A percentile compares a stretch with the other conserved stretches of the same genome.
Evolutionary conservation across 129 eudicot species (phyloP).

Genomic region (Pseudognaphalium luteoalbum): DNA sequence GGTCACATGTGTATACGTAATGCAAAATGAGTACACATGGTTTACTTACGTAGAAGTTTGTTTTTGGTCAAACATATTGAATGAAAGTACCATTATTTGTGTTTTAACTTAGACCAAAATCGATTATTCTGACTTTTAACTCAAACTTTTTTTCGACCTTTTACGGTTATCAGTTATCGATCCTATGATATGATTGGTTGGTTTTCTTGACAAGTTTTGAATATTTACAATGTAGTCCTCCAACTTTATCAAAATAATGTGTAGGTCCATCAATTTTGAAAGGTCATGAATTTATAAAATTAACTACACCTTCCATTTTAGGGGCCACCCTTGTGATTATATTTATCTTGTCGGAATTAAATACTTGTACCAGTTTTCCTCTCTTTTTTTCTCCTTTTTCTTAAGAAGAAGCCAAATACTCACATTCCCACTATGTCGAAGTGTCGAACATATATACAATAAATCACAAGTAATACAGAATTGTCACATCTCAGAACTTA

Average conservation of each 20-base stretch:
- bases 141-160: slow-evolving; percentile 5
- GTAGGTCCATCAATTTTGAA: slow-evolving; percentile 20
- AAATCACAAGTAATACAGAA: too few relatives aligned
- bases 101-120: slow-evolving; percentile 22
- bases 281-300: neutral
- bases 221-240: neutral
- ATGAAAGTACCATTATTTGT: slow-evolving; percentile 22
- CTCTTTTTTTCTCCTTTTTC: too few relatives aligned
- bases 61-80: slow-evolving; percentile 35
- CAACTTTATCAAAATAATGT: neutral
- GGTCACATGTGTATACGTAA: slow-evolving; percentile 28
- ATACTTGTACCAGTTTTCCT: too few relatives aligned
- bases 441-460: too few relatives aligned
- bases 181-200: slow-evolving; percentile 11
- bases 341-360: too few relatives aligned
- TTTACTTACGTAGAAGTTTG: neutral
- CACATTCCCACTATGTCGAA: too few relatives aligned
- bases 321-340: too few relatives aligned
- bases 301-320: neutral
- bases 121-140: slow-evolving; percentile 10
- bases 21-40: slow-evolving; percentile 30
- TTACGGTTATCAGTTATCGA: neutral
- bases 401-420: too few relatives aligned
- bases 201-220: neutral
- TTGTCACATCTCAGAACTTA: too few relatives aligned